Percentiles rank a stretch among this genome's conserved stretches.
phyloP scores from a whole-genome alignment of 495 filamentous ascomycete species.

The Elaphomyces granulatus region DNA sequence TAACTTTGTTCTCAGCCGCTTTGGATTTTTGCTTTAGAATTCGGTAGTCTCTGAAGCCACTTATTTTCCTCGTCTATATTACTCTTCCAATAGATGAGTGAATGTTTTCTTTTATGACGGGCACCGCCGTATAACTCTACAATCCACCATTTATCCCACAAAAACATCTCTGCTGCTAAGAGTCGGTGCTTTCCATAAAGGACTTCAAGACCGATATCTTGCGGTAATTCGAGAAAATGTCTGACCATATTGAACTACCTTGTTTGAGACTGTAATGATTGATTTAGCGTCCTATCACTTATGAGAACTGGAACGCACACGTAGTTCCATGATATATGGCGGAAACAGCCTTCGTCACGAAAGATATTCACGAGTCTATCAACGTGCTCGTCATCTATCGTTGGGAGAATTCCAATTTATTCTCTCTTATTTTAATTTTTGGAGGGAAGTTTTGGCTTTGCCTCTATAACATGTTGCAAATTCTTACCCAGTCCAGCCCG shows the following conservation, averaged over 20 bases:
- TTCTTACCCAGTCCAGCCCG: too few species aligned
- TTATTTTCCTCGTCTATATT: conserved; percentile 5
- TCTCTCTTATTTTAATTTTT: too few species aligned
- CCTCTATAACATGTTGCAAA: too few species aligned
- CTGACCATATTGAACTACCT: not conserved
- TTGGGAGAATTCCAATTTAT: too few species aligned
- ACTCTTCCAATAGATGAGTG: too few species aligned
- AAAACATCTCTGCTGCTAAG: not conserved
- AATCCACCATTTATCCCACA: conserved; percentile 3
- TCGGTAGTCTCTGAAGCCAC: conserved; percentile 3
- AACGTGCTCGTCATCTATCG: not conserved
- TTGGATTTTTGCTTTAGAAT: too few species aligned
- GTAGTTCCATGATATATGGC: not conserved
- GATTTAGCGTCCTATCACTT: conserved; percentile 1
- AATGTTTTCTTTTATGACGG: too few species aligned
- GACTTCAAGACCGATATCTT: not conserved
- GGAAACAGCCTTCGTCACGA: conserved; percentile 1
- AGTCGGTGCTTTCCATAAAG: not conserved
- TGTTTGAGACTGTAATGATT: not conserved
- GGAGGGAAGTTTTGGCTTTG: too few species aligned
- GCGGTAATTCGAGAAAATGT: not conserved
- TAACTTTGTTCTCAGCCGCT: too few species aligned
- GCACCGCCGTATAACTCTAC: conserved; percentile 1
- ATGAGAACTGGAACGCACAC: conserved; percentile 1
- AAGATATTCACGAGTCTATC: not conserved